phyloP scores from a whole-genome alignment of 169 alveolate genomes.

The Cryptosporidium ubiquitum region DNA sequence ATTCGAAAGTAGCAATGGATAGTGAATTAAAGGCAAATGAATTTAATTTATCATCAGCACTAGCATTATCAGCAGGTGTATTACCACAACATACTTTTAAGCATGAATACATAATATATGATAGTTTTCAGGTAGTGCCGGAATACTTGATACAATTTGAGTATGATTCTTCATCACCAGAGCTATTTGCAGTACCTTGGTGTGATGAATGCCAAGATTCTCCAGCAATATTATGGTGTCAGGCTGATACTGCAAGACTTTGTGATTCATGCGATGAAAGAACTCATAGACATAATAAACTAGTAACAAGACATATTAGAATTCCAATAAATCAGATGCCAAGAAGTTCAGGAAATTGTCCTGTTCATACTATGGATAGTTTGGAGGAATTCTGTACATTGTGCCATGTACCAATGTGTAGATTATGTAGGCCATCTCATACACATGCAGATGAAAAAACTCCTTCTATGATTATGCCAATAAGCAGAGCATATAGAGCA shows the following conservation, averaged over 20 bases:
- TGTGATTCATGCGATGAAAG: conserved; percentile 87
- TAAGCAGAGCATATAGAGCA: conserved; percentile 80
- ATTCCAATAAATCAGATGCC: conserved; percentile 89
- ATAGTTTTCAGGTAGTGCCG: conserved; percentile 88
- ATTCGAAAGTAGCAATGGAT: conserved; percentile 30
- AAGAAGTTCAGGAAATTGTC: conserved; percentile 82
- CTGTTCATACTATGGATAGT: conserved; percentile 80
- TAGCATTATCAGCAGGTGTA: conserved; percentile 82
- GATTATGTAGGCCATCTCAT: conserved; percentile 84
- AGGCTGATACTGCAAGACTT: conserved; percentile 88
- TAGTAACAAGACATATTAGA: conserved; percentile 89
- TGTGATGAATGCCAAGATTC: conserved; percentile 91
- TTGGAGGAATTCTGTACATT: conserved; percentile 82
- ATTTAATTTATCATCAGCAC: conserved; percentile 46
- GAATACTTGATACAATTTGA: conserved; percentile 87
- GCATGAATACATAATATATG: conserved; percentile 87
- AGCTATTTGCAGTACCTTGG: conserved; percentile 88
- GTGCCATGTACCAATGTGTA: conserved; percentile 86
- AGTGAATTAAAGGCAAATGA: conserved; percentile 58
- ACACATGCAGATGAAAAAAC: conserved; percentile 79
- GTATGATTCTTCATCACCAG: conserved; percentile 87
- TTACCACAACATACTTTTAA: conserved; percentile 88
- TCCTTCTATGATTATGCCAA: conserved; percentile 77
- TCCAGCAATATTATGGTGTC: conserved; percentile 89
- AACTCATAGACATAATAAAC: conserved; percentile 87